Evolutionary conservation across 768 basidiomycete species (phyloP).

Genomic region (Tylopilus plumbeoviolaceoides): DNA sequence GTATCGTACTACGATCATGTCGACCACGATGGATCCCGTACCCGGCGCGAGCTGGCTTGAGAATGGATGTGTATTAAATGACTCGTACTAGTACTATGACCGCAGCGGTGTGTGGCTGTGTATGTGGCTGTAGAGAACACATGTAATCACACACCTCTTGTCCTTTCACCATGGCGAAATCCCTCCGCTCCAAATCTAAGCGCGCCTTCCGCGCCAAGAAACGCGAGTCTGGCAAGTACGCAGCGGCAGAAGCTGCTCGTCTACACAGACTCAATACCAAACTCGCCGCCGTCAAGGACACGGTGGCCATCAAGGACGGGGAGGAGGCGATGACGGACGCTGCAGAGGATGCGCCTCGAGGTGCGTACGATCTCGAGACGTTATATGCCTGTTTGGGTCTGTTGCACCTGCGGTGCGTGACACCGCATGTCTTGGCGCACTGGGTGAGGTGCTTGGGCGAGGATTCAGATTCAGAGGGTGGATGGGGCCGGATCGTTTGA

Average conservation of each 20-base stretch:
- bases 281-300: conserved; percentile 45
- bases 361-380: conserved; percentile 46
- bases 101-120: neutral
- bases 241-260: conserved; percentile 73
- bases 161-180: conserved; percentile 60
- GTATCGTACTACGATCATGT: conserved; percentile 11
- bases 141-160: neutral
- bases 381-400: conserved; percentile 46
- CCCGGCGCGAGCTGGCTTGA: neutral
- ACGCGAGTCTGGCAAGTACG: conserved; percentile 69
- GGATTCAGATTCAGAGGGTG: neutral
- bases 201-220: conserved; percentile 75
- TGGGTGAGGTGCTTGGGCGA: neutral
- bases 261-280: conserved; percentile 68
- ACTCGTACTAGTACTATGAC: neutral
- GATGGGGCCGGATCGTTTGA: neutral
- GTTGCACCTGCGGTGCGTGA: conserved; percentile 49
- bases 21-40: neutral
- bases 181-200: conserved; percentile 76
- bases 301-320: conserved; percentile 27
- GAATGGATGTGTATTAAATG: no score
- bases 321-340: conserved; percentile 29
- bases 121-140: neutral
- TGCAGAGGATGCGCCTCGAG: conserved; percentile 35
- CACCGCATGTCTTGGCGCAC: conserved; percentile 36